Evolutionary conservation across 129 eudicot genomes (phyloP), one percentile per base, ranked within the genome.

Genomic region (Deinandra increscens): DNA sequence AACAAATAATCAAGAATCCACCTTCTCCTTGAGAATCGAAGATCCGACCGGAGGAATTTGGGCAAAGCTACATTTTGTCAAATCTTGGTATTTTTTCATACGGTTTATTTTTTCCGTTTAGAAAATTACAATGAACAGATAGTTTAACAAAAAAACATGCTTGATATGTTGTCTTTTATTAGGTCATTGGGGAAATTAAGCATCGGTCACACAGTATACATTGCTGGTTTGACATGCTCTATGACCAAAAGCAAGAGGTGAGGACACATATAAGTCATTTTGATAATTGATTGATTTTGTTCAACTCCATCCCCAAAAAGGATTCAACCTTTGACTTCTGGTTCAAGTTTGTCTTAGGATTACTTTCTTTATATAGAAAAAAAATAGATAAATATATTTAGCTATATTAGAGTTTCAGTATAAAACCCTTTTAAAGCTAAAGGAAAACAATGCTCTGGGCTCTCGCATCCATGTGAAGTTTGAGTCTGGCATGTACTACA

Each of bases 161-260:
- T 78, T 33, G 45, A 39, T 70, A 53, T 33, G 38, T 39, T 70
- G 56, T 59, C 34, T 39, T 17, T n/a, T 59, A 33, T 75, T 75
- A 89, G 95, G 99, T 89, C 98, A 46, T 44, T 87, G 65, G 97
- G 97, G 73, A 86, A 92, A 80, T 43, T 93, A 81, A 84, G 81
- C 51, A 72, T 75, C 12, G 99, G 99, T 41, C 99, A 93, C 74
- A 77, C 81, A 4, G 82, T 93, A 46, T 87, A 83, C 71, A 75
- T 93, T 63, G 81, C 88, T 75, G 97, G 99, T 60, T 84, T 93
- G 79, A 83, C 85, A 73, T 89, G 88, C 84, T 79, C 81, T 44
- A 37, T 78, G 78, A 65, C 85, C 49, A 81, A 79, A 70, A 13
- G 70, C 55, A 85, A 89, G 49, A 50, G 85, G 98, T 93, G 44